Evolutionary conservation across 208 protist genomes (phyloP).

Genomic region (Leishmania aethiopica): DNA sequence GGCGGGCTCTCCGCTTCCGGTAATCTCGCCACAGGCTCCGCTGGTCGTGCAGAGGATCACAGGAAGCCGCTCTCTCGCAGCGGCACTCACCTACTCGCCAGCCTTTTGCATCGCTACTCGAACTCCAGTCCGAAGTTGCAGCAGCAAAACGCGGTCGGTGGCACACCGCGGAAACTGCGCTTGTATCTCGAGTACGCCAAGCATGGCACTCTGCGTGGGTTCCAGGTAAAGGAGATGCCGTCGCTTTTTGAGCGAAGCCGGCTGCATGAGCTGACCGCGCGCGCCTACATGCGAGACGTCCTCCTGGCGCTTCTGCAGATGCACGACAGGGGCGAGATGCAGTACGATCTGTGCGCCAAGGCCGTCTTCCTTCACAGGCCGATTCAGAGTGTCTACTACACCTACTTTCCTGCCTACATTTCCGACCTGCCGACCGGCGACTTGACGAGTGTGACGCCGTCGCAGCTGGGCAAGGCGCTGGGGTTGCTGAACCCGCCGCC

Average conservation of each 20-base stretch:
- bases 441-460: constrained; percentile 36
- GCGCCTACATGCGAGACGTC: constrained; percentile 80
- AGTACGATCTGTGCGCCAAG: constrained; percentile 75
- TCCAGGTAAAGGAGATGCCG: constrained; percentile 54
- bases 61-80: constrained; percentile 2
- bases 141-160: neutral
- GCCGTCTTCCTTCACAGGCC: constrained; percentile 62
- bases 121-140: neutral
- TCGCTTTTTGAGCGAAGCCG: constrained; percentile 46
- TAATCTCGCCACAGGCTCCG: neutral
- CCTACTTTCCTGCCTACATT: constrained; percentile 81
- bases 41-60: constrained; percentile 6
- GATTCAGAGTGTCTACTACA: constrained; percentile 55
- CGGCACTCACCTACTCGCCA: neutral
- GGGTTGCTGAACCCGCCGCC: constrained; percentile 37
- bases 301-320: constrained; percentile 78
- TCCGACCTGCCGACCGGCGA: constrained; percentile 60
- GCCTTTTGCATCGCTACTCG: neutral
- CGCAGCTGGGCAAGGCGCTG: constrained; percentile 37
- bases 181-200: constrained; percentile 75
- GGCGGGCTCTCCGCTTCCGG: neutral
- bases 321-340: constrained; percentile 68
- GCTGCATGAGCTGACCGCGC: constrained; percentile 78
- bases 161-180: constrained; percentile 36
- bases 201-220: constrained; percentile 58